Conservation (phyloP, 768 basidiomycete genomes). For the Kwoniella europaea region DNA sequence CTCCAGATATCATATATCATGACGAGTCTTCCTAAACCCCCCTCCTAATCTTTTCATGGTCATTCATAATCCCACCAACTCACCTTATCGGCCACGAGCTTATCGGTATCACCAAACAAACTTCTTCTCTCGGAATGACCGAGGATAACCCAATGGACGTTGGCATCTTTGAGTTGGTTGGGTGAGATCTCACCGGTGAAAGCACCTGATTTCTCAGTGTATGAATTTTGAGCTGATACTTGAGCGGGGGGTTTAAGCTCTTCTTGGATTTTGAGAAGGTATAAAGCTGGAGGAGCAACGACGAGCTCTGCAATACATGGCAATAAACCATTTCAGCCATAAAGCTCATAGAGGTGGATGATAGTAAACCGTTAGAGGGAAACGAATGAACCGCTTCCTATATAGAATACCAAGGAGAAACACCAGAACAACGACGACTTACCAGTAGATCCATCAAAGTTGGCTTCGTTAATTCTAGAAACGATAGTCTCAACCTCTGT, state of each 20-base stretch:
- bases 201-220: conserved; percentile 80
- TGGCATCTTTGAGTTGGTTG: conserved; percentile 80
- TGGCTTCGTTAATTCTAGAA: conserved; percentile 74
- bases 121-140: conserved; percentile 97
- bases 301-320: conserved; percentile 73
- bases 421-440: conserved; percentile 40
- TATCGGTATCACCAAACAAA: conserved; percentile 85
- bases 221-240: conserved; percentile 89
- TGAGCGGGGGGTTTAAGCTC: conserved; percentile 70
- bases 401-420: neutral
- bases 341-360: too few relatives aligned
- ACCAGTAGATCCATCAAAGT: conserved; percentile 79
- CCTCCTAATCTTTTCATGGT: neutral
- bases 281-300: conserved; percentile 86
- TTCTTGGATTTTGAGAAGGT: conserved; percentile 75
- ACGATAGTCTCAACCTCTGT: conserved; percentile 71
- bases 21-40: neutral
- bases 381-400: too few relatives aligned
- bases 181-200: conserved; percentile 97
- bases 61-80: neutral
- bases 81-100: conserved; percentile 76
- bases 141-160: conserved; percentile 87
- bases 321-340: neutral
- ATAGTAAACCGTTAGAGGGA: too few relatives aligned
- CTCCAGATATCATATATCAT: neutral